Base-by-base conservation (phyloP, 768 basidiomycete species). In the Termitomyces heimii region DNA sequence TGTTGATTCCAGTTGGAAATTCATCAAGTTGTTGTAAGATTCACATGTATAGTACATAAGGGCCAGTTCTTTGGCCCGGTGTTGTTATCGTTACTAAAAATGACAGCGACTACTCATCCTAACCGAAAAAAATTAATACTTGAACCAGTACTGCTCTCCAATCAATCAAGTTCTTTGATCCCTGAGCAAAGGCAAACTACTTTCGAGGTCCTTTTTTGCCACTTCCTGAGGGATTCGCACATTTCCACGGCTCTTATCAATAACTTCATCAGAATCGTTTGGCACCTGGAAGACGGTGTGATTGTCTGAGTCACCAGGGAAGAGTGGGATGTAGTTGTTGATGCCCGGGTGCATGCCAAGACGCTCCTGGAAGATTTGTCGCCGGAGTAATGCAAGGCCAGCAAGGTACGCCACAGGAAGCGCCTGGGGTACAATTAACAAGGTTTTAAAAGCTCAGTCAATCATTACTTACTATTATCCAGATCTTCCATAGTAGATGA, bases 381-480 rank as follows among this genome's bases (percentile, higher is more conserved):
- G 72, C 9, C 70, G 73, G 4, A 81, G 67, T 22, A 79, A 61
- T 9, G 65, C 66, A 39, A 77, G 71, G 1, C 83, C 82, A 8
- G 67, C 65, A 48, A 78, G 62, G 64, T 85, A 84, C 22, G 73
- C 68, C 10, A 78, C 49, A 9, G 77, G 75, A 14, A 81, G 57
- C n/a, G 74, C 34, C 80, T 81, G 53, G 26, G 24, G 22, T 14
- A 52, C 12, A 28, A 51, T 45, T 46, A 48, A 34, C 26, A 20
- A 32, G 45, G 31, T 22, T 52, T 26, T 20, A 6, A 14, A 13
- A n/a, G 16, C 20, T 5, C 13, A 13, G 31, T 18, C 13, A 60
- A 12, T 35, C 5, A 8, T 42, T 50, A 68, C 79, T 59, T 68
- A 81, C 81, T 45, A 77, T 61, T 28, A 71, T 72, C 80, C 80